A percentile compares a stretch with the other conserved stretches of the same genome.
These are phyloP conservation scores for Podila epigama DNA, from an alignment of 192 early-diverging fungal species.

Conservation along the genomic window DNA sequence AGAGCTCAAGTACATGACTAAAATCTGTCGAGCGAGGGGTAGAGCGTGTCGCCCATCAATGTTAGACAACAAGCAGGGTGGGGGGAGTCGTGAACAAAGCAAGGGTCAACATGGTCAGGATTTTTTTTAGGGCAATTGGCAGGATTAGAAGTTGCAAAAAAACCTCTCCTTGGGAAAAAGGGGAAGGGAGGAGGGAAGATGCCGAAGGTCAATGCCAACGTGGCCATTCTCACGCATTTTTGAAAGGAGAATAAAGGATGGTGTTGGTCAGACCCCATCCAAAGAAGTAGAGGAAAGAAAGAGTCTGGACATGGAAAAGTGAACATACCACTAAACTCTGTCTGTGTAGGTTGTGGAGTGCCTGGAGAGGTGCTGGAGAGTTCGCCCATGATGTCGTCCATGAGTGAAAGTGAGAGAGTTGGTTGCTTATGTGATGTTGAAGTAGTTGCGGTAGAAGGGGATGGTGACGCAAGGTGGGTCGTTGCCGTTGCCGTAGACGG, in stretches of 20 bases:
- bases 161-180: too few relatives aligned
- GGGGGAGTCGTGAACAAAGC: too few relatives aligned
- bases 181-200: neutral
- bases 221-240: too few relatives aligned
- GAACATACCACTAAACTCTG: conserved; percentile 20
- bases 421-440: neutral
- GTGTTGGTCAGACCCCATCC: neutral
- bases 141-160: too few relatives aligned
- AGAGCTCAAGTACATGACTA: conserved; percentile 21
- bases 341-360: conserved; percentile 16
- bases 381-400: conserved; percentile 44
- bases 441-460: neutral
- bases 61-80: too few relatives aligned
- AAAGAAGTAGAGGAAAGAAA: neutral
- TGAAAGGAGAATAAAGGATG: neutral
- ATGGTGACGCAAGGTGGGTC: too few relatives aligned
- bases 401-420: conserved; percentile 18
- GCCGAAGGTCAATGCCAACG: neutral
- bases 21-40: conserved; percentile 18
- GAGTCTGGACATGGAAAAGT: neutral
- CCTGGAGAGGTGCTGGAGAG: conserved; percentile 15
- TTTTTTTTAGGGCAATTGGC: too few relatives aligned
- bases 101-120: too few relatives aligned
- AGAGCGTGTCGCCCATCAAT: too few relatives aligned
- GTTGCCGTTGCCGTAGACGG: too few relatives aligned